phyloP scores from a whole-genome alignment of 495 filamentous ascomycete species.

The Neurospora tetrasperma region DNA sequence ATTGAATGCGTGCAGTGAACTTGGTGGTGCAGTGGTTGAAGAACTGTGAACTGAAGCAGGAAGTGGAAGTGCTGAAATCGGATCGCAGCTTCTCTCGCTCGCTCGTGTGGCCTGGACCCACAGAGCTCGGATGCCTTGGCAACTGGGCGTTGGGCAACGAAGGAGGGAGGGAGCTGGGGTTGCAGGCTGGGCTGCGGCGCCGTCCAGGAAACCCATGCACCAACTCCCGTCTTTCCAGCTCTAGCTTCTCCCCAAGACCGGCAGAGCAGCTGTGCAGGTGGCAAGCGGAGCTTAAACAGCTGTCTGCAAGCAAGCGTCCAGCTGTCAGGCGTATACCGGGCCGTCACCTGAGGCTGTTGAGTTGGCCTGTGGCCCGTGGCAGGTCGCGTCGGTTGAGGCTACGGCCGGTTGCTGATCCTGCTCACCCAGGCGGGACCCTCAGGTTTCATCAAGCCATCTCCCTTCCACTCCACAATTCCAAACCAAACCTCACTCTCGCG shows the following conservation, averaged over 20 bases:
- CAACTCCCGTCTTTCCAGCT: background rate
- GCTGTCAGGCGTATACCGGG: background rate
- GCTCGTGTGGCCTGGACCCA: background rate
- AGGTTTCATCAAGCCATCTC: conserved; percentile 21
- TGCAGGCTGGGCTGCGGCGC: background rate
- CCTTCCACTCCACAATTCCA: conserved; percentile 15
- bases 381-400: conserved; percentile 10
- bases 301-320: rapidly evolving
- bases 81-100: background rate
- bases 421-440: background rate
- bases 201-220: background rate
- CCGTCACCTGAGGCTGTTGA: background rate
- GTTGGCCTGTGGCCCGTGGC: background rate
- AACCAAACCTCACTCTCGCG: conserved; percentile 18
- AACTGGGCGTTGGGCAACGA: background rate
- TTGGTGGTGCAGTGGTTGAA: background rate
- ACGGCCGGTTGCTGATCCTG: conserved; percentile 11
- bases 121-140: background rate
- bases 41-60: background rate
- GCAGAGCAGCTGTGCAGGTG: background rate
- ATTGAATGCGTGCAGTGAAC: background rate
- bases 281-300: background rate
- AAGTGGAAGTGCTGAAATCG: background rate
- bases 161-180: background rate
- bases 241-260: background rate